phyloP scores from a whole-genome alignment of 2,329 filamentous ascomycete genomes.

The Pestalotiopsis sp. region DNA sequence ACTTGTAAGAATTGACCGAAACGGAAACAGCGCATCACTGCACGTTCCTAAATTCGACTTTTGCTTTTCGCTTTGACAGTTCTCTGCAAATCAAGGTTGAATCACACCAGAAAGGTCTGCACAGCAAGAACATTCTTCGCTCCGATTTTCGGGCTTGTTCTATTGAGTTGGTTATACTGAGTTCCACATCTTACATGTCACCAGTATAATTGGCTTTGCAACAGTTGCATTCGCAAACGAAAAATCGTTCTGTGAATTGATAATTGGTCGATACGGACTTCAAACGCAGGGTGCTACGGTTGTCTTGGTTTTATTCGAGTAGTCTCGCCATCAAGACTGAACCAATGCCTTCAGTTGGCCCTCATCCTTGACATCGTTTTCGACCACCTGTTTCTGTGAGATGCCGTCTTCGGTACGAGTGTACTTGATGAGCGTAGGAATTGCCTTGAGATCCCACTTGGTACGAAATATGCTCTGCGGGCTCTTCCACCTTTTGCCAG shows the following conservation, averaged over 20 bases:
- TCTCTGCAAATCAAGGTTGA: too few species aligned
- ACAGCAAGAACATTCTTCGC: too few species aligned
- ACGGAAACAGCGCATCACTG: too few species aligned
- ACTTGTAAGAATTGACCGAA: too few species aligned
- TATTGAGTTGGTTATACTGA: not conserved
- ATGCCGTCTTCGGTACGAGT: constrained; percentile 3
- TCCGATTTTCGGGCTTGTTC: too few species aligned
- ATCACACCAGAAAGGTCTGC: too few species aligned
- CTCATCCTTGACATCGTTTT: constrained; percentile 5
- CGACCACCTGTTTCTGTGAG: not conserved
- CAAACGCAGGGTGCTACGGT: not conserved
- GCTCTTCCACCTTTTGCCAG: not conserved
- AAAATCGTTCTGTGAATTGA: not conserved
- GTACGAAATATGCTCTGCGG: constrained; percentile 1
- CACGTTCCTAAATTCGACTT: too few species aligned
- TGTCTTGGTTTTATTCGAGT: not conserved
- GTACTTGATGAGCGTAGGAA: constrained; percentile 7
- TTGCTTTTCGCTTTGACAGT: too few species aligned
- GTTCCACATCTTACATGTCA: not conserved
- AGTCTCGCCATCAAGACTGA: not conserved
- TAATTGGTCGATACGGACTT: not conserved
- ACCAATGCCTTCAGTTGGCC: not conserved
- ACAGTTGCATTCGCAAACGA: not conserved
- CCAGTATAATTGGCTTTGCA: not conserved
- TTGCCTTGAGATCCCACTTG: constrained; percentile 4